A percentile compares a stretch with the other conserved stretches of the same genome.
Conservation (phyloP, 306 rosid species). For the Medicago lupulina region DNA sequence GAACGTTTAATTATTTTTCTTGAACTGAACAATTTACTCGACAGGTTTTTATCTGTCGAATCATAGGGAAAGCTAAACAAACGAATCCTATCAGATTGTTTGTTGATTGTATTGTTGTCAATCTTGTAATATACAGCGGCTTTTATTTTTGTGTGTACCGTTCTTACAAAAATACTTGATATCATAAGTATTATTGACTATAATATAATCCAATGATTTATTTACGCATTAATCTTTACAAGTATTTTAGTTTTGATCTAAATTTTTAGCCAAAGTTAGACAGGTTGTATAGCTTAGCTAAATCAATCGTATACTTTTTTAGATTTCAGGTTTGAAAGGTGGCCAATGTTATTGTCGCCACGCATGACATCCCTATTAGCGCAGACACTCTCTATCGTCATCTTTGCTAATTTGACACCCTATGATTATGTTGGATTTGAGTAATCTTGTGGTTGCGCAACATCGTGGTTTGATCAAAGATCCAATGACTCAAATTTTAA, state of each 20-base stretch:
- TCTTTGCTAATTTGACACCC: too few species aligned
- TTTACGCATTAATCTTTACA: neutral
- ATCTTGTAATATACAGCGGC: conserved; percentile 24
- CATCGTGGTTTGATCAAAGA: neutral
- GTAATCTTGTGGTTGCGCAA: neutral
- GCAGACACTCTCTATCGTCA: too few species aligned
- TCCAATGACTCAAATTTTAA: neutral
- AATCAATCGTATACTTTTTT: neutral
- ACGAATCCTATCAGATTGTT: conserved; percentile 43
- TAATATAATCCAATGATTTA: conserved; percentile 19
- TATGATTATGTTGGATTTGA: neutral
- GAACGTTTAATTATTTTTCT: conserved; percentile 23
- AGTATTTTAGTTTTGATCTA: neutral
- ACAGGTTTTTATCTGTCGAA: conserved; percentile 28
- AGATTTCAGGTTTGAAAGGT: neutral
- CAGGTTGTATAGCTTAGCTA: neutral
- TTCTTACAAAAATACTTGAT: neutral
- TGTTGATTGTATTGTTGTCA: conserved; percentile 14
- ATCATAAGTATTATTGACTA: conserved; percentile 3
- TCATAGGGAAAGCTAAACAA: conserved; percentile 42
- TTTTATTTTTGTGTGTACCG: neutral
- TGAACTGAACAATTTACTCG: conserved; percentile 39
- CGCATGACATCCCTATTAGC: neutral
- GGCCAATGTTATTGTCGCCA: neutral
- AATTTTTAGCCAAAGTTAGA: neutral